Evolutionary conservation across 2,329 filamentous ascomycete species (phyloP).

Genomic region (Bipolaris cookei): DNA sequence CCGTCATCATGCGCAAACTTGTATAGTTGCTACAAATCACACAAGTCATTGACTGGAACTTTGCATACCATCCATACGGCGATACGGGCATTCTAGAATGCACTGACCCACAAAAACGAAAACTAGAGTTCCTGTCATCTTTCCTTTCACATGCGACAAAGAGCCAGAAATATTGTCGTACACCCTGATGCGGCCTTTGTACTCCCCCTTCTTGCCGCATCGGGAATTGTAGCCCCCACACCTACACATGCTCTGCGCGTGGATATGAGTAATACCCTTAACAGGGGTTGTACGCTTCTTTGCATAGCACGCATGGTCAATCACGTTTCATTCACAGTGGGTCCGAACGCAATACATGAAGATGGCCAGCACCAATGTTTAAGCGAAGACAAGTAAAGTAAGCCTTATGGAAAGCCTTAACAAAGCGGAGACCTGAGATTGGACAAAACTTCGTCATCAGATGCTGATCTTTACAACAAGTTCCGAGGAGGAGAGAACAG

Average conservation of each 20-base stretch:
- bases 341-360: background rate
- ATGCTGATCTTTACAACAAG: background rate
- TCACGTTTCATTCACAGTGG: background rate
- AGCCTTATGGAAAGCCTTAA: conserved; percentile 18
- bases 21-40: background rate
- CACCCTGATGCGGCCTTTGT: background rate
- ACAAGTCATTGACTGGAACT: background rate
- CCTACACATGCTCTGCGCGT: background rate
- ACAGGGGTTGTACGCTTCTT: background rate
- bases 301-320: background rate
- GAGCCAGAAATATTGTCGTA: background rate
- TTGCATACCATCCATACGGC: background rate
- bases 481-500: background rate
- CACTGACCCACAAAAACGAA: background rate
- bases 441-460: background rate
- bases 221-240: background rate
- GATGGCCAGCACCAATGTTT: background rate
- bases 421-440: conserved; percentile 5
- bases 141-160: background rate
- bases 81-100: background rate
- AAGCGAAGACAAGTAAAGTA: conserved; percentile 8
- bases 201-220: background rate
- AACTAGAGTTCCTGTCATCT: background rate
- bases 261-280: background rate
- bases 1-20: background rate